Conservation (phyloP, 139 green algal genomes). For the Trebouxia sp. region DNA sequence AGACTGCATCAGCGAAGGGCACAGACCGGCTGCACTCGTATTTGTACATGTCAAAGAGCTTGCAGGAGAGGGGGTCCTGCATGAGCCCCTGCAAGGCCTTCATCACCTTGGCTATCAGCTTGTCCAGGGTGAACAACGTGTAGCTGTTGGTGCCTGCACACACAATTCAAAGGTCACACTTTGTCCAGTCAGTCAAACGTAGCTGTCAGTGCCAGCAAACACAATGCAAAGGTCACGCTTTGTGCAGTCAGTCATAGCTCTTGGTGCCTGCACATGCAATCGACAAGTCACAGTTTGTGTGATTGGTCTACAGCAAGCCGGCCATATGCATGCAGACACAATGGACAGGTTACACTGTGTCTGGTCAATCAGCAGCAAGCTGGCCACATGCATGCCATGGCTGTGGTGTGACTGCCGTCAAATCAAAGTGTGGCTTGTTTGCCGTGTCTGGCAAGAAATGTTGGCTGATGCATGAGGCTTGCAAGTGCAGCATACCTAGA, state of each 20-base stretch:
- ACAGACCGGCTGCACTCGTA: conserved; percentile 67
- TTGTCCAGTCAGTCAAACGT: background rate
- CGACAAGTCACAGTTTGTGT: background rate
- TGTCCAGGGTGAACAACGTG: conserved; percentile 95
- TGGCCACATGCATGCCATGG: no score
- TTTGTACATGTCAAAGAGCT: conserved; percentile 73
- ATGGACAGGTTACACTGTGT: no score
- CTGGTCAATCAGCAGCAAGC: no score
- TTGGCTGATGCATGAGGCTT: background rate
- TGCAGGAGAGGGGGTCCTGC: conserved; percentile 65
- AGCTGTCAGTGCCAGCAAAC: background rate
- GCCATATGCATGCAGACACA: no score
- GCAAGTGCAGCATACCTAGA: conserved; percentile 46
- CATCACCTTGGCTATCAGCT: conserved; percentile 90
- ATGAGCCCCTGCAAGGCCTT: conserved; percentile 77
- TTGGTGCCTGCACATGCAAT: background rate
- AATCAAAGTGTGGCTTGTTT: no score
- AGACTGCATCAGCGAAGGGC: conserved; percentile 51
- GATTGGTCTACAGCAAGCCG: background rate
- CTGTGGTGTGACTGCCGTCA: no score
- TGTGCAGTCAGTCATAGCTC: background rate
- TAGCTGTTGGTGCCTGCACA: conserved; percentile 83
- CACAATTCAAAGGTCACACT: background rate
- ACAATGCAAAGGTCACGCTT: background rate
- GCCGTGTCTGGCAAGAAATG: background rate